Conservation (phyloP, 768 basidiomycete species). For the Tricholoma matsutake region DNA sequence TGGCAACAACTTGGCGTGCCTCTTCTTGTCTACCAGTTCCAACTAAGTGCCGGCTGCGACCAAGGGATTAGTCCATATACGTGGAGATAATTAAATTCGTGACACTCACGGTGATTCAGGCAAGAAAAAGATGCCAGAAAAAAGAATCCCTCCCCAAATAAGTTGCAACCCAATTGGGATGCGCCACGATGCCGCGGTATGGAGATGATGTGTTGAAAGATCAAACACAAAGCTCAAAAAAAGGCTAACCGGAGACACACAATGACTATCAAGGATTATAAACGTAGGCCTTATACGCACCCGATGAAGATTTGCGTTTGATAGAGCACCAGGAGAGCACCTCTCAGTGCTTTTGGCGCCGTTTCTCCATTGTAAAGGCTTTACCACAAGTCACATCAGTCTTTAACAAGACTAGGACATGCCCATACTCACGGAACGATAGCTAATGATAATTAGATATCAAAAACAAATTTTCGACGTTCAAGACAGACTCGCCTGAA, state of each 20-base stretch:
- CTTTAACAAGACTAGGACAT: conserved; percentile 15
- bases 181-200: conserved; percentile 65
- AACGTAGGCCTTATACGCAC: conserved; percentile 30
- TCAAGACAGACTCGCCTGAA: conserved; percentile 44
- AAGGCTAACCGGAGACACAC: conserved; percentile 37
- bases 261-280: background rate
- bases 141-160: conserved; percentile 61
- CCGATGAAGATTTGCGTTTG: conserved; percentile 76
- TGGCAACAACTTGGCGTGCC: conserved; percentile 59
- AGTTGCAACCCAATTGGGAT: conserved; percentile 75
- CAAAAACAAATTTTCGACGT: background rate
- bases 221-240: conserved; percentile 73
- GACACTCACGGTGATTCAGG: conserved; percentile 70
- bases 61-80: background rate
- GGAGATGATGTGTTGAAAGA: conserved; percentile 56
- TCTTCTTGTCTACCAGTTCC: conserved; percentile 50
- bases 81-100: background rate
- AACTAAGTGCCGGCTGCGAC: conserved; percentile 59
- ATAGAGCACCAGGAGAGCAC: conserved; percentile 67
- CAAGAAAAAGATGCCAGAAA: conserved; percentile 70
- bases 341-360: conserved; percentile 71
- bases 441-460: conserved; percentile 24
- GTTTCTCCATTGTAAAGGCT: conserved; percentile 76
- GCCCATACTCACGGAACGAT: conserved; percentile 44
- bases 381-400: conserved; percentile 10